Conservation (phyloP, 305 asterid genomes). For the Fraxinus nigra region DNA sequence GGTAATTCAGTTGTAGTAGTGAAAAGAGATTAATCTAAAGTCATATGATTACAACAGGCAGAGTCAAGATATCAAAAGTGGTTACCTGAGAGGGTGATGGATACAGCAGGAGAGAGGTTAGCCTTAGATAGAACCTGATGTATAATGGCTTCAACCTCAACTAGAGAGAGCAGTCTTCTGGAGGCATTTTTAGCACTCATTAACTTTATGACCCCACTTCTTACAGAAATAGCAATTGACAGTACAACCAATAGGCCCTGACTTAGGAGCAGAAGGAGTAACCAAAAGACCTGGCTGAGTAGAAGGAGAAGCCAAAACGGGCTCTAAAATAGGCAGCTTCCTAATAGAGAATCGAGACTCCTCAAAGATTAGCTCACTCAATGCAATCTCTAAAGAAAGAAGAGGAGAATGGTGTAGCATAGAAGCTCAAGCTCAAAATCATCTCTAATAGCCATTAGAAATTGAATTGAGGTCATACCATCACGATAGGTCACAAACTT, state of each 20-base stretch:
- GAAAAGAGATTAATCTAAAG: not conserved
- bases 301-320: not conserved
- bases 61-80: not conserved
- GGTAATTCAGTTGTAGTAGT: not conserved
- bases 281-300: not conserved
- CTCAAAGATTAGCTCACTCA: not conserved
- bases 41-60: not conserved
- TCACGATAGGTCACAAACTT: not conserved
- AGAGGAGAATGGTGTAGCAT: not conserved
- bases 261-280: not conserved
- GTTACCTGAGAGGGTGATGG: not conserved
- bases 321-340: not conserved
- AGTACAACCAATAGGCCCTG: not conserved
- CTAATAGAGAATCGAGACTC: not conserved
- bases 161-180: not conserved
- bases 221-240: not conserved
- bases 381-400: not conserved
- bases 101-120: not conserved
- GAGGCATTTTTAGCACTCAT: not conserved
- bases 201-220: not conserved
- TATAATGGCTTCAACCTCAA: not conserved
- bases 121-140: not conserved
- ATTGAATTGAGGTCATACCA: too few relatives aligned
- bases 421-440: not conserved
- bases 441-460: not conserved